Evolutionary conservation across 2,329 filamentous ascomycete genomes (phyloP), one percentile per base, ranked within the genome.

Genomic region (Ramularia endophylla): DNA sequence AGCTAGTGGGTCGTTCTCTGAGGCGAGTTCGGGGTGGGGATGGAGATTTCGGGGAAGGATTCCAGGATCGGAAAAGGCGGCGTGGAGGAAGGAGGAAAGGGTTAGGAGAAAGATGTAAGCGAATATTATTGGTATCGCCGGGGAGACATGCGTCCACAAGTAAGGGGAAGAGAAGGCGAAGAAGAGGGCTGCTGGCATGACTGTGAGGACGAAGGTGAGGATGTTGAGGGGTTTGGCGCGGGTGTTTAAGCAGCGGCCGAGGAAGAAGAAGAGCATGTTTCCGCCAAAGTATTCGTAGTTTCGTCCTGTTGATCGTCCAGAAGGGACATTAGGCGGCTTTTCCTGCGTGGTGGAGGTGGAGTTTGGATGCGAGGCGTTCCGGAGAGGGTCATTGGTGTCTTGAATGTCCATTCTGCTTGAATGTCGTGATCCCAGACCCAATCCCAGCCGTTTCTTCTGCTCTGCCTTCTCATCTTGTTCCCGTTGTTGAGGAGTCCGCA

Each of bases 231-330:
- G 92, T 50, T 83, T 78, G 54, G 94, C 85, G 53, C 80, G 79
- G 27, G 92, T 84, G 64, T 97, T 58, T 59, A 95, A 87, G 46
- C 92, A 73, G 44, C 92, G 78, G 6, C 92, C 92, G 25, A 86
- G 84, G 44, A 86, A 73, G 62, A 81, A 95, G 60, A 98, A 98
- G 17, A 88, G 72, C 0, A 87, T 95, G 59, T 97, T 98, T 33
- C 92, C 92, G 32, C 86, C 78, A 57, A 95, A 97, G 63, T 95
- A 95, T 61, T 97, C 80, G 65, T 90, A 85, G 55, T 95, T 95
- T 51, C 76, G 82, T 38, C 85, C 81, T 41, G 20, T 35, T 20
- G 36, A 32, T 37, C 28, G 28, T 19, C n/a, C 41, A 29, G 19
- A 30, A 19, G 8, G 12, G 30, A 38, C 22, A 8, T 27, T 4